Base-by-base conservation (phyloP, 148 eudicot species). In the Rheum nobile region DNA sequence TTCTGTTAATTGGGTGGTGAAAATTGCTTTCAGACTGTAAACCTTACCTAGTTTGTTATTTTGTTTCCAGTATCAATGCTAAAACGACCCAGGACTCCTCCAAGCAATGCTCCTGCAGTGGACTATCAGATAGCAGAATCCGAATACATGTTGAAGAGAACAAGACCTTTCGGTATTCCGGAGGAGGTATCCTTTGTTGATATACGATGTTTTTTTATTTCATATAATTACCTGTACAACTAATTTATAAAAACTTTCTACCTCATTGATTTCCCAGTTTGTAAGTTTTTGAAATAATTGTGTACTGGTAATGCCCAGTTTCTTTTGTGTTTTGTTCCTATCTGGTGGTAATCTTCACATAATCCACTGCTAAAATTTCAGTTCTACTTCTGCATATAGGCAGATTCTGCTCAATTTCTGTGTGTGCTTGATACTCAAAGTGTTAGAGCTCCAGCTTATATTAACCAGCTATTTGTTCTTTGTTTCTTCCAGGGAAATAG, bases 111-210 rank as follows among this genome's bases (percentile, higher is more conserved):
- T 80, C 73, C 81, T 3, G 76, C 83, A 38, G 52, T 84, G 75
- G 88, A 89, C 77, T 84, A 79, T 82, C 88, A 84, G 71, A 78
- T 82, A 67, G 88, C 85, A 26, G 89, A 87, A 75, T 79, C 91
- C 73, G 91, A 87, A 38, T 85, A 78, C 65, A 65, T 79, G 54
- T 38, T 87, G 80, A 87, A 82, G 84, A 82, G 93, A 77, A 32
- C 88, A 71, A 82, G 84, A 72, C 84, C 89, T 76, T 85, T 85
- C 76, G 90, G 88, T 19, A 41, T 82, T 50, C 77, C 80, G 17
- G 89, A 85, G 72, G 90, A 87, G 87, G 93, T 87, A 80, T 65
- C 13, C n/a, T 16, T 65, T 65, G 39, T 10, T 16, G 35, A 16
- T 28, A 65, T 65, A 65, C 6, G 39, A 31, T 19, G 21, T 39